Evolutionary conservation across 345 rosid species (phyloP), one percentile per base, ranked within the genome.

Genomic region (Populus deltoides): DNA sequence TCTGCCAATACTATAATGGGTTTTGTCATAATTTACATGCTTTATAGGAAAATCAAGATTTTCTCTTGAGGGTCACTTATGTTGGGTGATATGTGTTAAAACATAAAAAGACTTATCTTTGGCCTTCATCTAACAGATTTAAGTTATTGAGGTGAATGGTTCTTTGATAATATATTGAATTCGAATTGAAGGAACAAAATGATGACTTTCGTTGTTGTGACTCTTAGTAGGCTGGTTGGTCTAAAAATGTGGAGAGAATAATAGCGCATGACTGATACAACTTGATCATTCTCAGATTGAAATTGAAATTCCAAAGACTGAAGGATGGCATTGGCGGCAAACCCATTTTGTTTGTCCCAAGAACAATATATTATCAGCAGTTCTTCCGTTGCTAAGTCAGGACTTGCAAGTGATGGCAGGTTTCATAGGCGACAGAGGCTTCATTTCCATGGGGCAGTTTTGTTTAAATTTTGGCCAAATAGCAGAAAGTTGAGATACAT

Each of bases 241-340:
- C 66, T 35, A 25, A 18, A 16, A 13, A 7, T 22, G 6, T 39
- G n/a, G 39, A 41, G 13, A 62, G 5, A 22, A 45, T 38, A 13
- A 41, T 0, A 27, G 2, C 5, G 61, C 3, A 35, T 29, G 8
- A 25, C 25, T 57, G 25, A 39, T 13, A 38, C 51, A 35, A 68
- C 29, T 33, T 45, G 51, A 16, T 41, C 61, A 22, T 67, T 67
- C 6, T 71, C 87, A 86, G 87, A 76, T 83, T 81, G 81, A 16
- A 70, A 69, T 76, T 76, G 77, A 84, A 76, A 80, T 77, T 78
- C 47, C 68, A 74, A 80, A 70, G 49, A 55, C 74, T 72, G 74
- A 77, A 88, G 70, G 67, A 94, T 94, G 98, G 88, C 92, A 45
- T 78, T 88, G 72, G 79, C 91, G 75, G 79, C 86, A 49, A 88